Conservation (phyloP, 164 flowering plant genomes). For the Magnolia officinalis region DNA sequence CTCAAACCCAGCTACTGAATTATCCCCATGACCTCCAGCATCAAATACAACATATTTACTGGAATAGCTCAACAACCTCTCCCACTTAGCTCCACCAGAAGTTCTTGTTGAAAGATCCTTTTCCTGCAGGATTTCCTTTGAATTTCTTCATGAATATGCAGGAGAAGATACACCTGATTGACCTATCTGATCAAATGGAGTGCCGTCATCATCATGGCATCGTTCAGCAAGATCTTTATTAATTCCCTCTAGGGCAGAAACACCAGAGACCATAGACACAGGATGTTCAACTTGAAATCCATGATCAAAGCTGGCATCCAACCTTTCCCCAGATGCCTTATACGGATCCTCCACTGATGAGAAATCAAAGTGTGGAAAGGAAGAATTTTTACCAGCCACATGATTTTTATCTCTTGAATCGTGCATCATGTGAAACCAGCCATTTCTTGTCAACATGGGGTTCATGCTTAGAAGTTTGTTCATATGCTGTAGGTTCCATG, state of each 20-base stretch:
- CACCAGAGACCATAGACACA: constrained; percentile 10
- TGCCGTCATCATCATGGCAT: constrained; percentile 14
- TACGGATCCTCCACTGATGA: constrained; percentile 54
- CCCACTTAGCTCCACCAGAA: constrained; percentile 78
- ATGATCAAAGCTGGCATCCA: constrained; percentile 12
- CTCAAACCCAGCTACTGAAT: constrained; percentile 35
- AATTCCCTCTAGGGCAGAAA: constrained; percentile 20
- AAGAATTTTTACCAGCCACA: constrained; percentile 12
- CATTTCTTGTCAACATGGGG: constrained; percentile 51
- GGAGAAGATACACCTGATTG: not conserved
- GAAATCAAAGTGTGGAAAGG: constrained; percentile 59
- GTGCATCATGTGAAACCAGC: constrained; percentile 17
- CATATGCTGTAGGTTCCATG: constrained; percentile 25
- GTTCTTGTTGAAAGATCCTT: constrained; percentile 17
- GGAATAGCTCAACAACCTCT: constrained; percentile 48
- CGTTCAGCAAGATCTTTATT: constrained; percentile 9
- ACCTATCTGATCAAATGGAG: constrained; percentile 14
- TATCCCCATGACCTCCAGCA: constrained; percentile 23
- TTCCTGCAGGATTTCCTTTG: constrained; percentile 16
- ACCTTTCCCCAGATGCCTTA: constrained; percentile 28
- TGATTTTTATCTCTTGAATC: constrained; percentile 22
- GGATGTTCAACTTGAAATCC: constrained; percentile 21
- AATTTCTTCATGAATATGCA: constrained; percentile 13
- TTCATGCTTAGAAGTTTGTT: constrained; percentile 49
- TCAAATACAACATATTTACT: constrained; percentile 13